Evolutionary conservation across 108 stramenopile species (phyloP).

Genomic region (Cyclotella sp.): DNA sequence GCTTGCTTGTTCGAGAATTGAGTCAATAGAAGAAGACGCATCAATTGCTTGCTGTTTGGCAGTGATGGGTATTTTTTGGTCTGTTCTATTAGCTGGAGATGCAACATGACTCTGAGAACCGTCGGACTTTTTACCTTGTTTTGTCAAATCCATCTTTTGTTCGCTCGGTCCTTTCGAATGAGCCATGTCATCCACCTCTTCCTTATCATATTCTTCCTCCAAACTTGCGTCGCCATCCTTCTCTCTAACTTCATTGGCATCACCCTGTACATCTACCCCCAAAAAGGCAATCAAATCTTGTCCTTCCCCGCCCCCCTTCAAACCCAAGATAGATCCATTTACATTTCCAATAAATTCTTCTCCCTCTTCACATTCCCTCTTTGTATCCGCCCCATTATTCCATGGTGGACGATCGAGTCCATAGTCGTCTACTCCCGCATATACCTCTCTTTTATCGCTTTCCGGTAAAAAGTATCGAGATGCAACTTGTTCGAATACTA

Average conservation of each 20-base stretch:
- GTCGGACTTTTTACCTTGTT: not conserved
- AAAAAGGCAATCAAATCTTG: conserved; percentile 5
- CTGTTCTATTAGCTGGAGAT: not conserved
- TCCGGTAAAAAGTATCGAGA: conserved; percentile 25
- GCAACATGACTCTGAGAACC: no score
- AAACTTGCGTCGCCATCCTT: not conserved
- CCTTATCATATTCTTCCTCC: not conserved
- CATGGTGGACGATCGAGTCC: not conserved
- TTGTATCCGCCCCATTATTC: not conserved
- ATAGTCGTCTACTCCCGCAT: conserved; percentile 1
- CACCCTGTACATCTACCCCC: not conserved
- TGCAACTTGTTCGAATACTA: conserved; percentile 41
- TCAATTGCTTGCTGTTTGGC: conserved; percentile 6
- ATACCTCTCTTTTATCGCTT: not conserved
- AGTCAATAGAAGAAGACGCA: conserved; percentile 27
- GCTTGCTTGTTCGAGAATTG: conserved; percentile 36
- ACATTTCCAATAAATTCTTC: not conserved
- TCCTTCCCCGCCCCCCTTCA: not conserved
- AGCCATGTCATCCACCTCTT: not conserved
- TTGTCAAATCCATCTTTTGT: not conserved
- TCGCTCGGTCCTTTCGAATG: not conserved
- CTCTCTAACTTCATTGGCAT: not conserved
- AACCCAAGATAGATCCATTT: conserved; percentile 2
- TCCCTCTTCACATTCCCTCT: not conserved
- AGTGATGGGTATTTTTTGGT: not conserved